These are phyloP conservation scores for Solanum phureja DNA, from an alignment of 257 asterid species.

Conservation along the genomic window DNA sequence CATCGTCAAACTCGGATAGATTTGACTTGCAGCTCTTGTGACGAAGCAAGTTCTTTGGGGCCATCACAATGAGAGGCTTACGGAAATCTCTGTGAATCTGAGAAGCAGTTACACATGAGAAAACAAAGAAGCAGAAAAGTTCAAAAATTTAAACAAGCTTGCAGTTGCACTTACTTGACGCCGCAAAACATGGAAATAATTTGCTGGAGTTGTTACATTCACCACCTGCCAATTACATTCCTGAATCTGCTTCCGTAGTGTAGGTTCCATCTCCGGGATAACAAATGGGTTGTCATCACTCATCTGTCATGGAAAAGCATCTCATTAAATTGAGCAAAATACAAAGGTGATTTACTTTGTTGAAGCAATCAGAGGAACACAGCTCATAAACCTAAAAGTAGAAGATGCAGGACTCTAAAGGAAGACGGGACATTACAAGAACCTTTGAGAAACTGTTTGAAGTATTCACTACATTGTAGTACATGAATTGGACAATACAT, in stretches of 20 bases:
- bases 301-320: constrained; percentile 45
- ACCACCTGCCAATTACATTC: constrained; percentile 99
- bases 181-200: constrained; percentile 94
- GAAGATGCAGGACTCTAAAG: neutral
- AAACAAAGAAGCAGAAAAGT: neutral
- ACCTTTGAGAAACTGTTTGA: neutral
- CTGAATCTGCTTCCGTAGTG: constrained; percentile 86
- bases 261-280: constrained; percentile 96
- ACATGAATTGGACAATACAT: neutral
- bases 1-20: constrained; percentile 20
- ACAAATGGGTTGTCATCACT: constrained; percentile 86
- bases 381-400: neutral
- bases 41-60: constrained; percentile 27
- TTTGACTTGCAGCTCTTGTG: constrained; percentile 21
- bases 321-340: neutral
- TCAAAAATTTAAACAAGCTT: neutral
- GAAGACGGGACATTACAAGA: neutral
- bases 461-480: neutral
- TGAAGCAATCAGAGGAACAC: neutral
- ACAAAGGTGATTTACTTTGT: neutral
- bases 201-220: constrained; percentile 98
- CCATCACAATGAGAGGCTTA: constrained; percentile 27
- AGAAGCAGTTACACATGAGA: neutral
- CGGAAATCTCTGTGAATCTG: constrained; percentile 13
- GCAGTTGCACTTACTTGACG: constrained; percentile 67